Evolutionary conservation across 2,329 filamentous ascomycete species (phyloP), one percentile per base, ranked within the genome.

Genomic region (Colletotrichum higginsianum): DNA sequence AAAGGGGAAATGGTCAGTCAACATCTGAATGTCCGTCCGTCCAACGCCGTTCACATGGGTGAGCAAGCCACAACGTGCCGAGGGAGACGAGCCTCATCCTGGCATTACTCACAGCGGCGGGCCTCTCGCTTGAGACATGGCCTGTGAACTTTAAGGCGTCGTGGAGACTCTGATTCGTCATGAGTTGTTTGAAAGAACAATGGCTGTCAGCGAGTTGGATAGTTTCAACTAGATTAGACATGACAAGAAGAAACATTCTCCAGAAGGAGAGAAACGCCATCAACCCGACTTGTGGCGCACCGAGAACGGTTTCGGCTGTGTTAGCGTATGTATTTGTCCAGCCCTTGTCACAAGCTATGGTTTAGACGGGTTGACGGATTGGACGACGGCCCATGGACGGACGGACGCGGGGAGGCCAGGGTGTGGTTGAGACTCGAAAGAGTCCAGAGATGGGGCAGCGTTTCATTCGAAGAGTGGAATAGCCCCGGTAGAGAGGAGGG

Each of bases 401-500:
- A 52, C 52, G 52, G 26, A 38, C 35, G 35, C 47, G 61, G 52
- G 46, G 52, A 71, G 46, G 61, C 66, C 61, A 58, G 58, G 38
- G 46, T 57, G 53, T 42, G 35, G 52, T 53, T 60, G 57, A 68
- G 52, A 53, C 66, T 69, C n/a, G 46, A 38, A 30, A 58, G 53
- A 67, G 58, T 46, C 52, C 30, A 46, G 47, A 40, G 40, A 68
- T 38, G 68, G 68, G 58, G 16, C 46, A 60, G 52, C 65, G 68
- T 68, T 68, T 71, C 68, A 71, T 62, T 68, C 52, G 40, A 68
- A 68, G 52, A 52, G 46, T 71, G 68, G 52, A 63, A 57, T 66
- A 53, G 57, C 53, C 55, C 67, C 62, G 53, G 53, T 61, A 23
- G 52, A 50, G 47, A 44, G 57, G 26, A 68, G 52, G 58, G 68